Conservation (phyloP, 495 filamentous ascomycete species). For the Rostrohypoxylon terebratum region DNA sequence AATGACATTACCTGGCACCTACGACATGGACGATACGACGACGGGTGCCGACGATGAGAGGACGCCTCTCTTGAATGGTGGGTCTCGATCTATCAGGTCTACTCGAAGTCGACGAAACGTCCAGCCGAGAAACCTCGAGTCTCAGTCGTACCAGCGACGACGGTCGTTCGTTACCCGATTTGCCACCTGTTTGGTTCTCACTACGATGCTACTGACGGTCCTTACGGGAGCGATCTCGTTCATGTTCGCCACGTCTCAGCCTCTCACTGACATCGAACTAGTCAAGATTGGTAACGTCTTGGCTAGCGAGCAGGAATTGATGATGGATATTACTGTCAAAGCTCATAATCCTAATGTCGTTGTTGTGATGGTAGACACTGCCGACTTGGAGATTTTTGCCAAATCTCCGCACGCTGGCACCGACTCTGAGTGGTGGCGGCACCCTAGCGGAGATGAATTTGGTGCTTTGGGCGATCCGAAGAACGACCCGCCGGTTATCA, state of each 20-base stretch:
- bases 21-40: slow-evolving; percentile 65
- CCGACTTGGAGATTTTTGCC: slow-evolving; percentile 92
- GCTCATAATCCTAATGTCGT: slow-evolving; percentile 94
- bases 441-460: slow-evolving; percentile 61
- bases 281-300: slow-evolving; percentile 86
- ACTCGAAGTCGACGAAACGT: slow-evolving; percentile 69
- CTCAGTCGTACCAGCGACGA: slow-evolving; percentile 71
- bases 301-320: slow-evolving; percentile 93
- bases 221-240: slow-evolving; percentile 86
- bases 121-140: slow-evolving; percentile 76
- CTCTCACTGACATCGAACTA: slow-evolving; percentile 79
- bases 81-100: slow-evolving; percentile 67
- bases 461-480: slow-evolving; percentile 63
- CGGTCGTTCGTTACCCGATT: slow-evolving; percentile 76
- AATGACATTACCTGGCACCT: slow-evolving; percentile 55
- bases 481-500: slow-evolving; percentile 68
- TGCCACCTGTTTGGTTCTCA: slow-evolving; percentile 81
- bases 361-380: slow-evolving; percentile 80
- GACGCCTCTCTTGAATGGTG: slow-evolving; percentile 71
- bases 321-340: slow-evolving; percentile 89
- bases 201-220: slow-evolving; percentile 78
- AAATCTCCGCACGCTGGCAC: slow-evolving; percentile 87
- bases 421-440: slow-evolving; percentile 77
- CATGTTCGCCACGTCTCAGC: slow-evolving; percentile 89
- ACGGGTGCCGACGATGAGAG: slow-evolving; percentile 88